Evolutionary conservation across 2,329 filamentous ascomycete species (phyloP), one percentile per base, ranked within the genome.

Genomic region (Aspergillus tubingensis): DNA sequence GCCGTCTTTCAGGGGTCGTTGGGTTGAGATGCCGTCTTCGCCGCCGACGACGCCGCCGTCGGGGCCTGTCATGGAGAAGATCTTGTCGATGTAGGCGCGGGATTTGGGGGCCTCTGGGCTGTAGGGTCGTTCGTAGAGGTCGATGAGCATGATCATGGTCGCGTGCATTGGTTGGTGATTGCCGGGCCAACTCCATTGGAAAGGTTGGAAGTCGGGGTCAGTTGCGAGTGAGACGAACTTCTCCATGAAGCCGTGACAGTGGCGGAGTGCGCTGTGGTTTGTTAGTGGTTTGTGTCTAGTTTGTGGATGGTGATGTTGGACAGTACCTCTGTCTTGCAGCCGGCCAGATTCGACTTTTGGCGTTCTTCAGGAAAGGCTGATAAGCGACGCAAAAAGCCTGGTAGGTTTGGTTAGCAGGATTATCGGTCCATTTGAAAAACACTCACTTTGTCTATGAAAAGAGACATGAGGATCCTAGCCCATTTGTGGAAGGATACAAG

Each of bases 131-230:
- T 81, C 79, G 60, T 81, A 81, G 2, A 82, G 70, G 64, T 82
- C 80, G 57, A 82, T 79, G 23, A 82, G 75, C 73, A 81, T 76
- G 55, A 82, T 81, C 76, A 76, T 78, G 36, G 67, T 64, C 3
- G 67, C 67, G 44, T 69, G 67, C 67, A 69, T 68, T 32, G 67
- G 67, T 47, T 69, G 67, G 21, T 69, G 67, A 25, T 69, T 69
- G 4, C 78, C 77, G 41, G 79, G 78, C 79, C 79, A 81, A 60
- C 77, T 79, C 80, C 80, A 82, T 51, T 80, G 77, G 51, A 82
- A 81, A 0, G 78, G 78, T 60, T 81, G 77, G 44, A 82, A 78
- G 50, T 80, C 78, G 19, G 79, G 74, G 62, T 81, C 79, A 3
- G 77, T 78, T 4, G 78, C 79, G 23, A 82, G 68, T n/a, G 75